Conservation (phyloP, 495 filamentous ascomycete species). For the Xylaria scruposa region DNA sequence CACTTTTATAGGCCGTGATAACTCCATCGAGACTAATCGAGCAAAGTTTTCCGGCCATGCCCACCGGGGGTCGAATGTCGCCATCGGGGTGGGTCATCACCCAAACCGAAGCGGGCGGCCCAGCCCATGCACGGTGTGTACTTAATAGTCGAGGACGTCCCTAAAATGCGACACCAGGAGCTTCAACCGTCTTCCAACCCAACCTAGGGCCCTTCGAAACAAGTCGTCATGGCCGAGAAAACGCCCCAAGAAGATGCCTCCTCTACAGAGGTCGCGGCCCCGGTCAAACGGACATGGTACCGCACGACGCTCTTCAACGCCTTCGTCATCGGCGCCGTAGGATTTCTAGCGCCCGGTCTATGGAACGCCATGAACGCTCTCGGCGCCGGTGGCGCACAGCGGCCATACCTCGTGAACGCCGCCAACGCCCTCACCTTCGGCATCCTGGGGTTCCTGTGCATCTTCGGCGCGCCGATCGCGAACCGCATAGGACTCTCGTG, state of each 20-base stretch:
- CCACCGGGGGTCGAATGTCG: constrained; percentile 32
- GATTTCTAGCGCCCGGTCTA: constrained; percentile 64
- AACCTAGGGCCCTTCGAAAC: neutral
- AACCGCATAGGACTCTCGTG: constrained; percentile 62
- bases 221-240: constrained; percentile 23
- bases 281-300: constrained; percentile 47
- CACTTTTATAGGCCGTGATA: neutral
- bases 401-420: constrained; percentile 63
- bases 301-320: constrained; percentile 63
- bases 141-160: neutral
- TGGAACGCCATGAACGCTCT: constrained; percentile 65
- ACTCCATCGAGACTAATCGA: constrained; percentile 7
- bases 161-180: neutral
- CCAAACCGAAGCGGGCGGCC: constrained; percentile 4
- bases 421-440: constrained; percentile 64
- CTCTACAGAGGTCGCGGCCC: neutral
- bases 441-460: constrained; percentile 64
- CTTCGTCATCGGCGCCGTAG: constrained; percentile 60
- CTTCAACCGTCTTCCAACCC: neutral
- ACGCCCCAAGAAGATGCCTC: constrained; percentile 5
- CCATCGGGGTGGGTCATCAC: constrained; percentile 36
- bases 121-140: neutral
- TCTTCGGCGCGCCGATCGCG: constrained; percentile 57
- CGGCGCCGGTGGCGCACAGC: constrained; percentile 63
- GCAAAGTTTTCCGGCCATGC: neutral